A percentile compares a stretch with the other conserved stretches of the same genome.
These are phyloP conservation scores for Nicotiana benthamiana DNA, from an alignment of 257 asterid genomes.

Conservation along the genomic window DNA sequence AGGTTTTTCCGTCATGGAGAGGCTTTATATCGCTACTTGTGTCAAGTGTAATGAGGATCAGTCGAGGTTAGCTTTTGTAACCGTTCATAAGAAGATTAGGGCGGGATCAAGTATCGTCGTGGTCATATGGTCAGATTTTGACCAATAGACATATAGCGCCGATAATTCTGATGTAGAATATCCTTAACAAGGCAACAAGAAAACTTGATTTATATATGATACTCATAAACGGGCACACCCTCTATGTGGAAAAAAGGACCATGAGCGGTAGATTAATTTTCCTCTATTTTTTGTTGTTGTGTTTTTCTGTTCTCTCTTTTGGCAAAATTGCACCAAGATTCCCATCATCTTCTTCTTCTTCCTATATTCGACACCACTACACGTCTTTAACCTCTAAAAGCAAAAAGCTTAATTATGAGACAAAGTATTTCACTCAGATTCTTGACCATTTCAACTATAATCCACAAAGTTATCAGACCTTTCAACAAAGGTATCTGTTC, in stretches of 20 bases:
- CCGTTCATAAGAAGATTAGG: no score
- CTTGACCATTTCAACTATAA: slow-evolving; percentile 55
- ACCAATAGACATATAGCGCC: neutral
- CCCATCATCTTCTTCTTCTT: neutral
- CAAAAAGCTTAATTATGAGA: slow-evolving; percentile 13
- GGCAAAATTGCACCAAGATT: slow-evolving; percentile 10
- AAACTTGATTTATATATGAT: neutral
- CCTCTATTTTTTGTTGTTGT: neutral
- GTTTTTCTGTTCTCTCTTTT: neutral
- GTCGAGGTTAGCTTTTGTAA: no score
- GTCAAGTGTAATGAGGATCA: no score
- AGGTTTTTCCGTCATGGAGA: no score
- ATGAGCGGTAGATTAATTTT: neutral
- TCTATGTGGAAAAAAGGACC: no score
- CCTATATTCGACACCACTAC: neutral
- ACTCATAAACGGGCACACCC: neutral
- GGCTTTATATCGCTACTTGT: no score
- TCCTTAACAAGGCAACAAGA: neutral
- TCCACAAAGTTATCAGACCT: slow-evolving; percentile 59
- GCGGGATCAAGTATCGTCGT: no score
- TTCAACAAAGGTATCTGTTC: slow-evolving; percentile 68
- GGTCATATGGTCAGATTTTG: no score
- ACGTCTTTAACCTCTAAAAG: neutral
- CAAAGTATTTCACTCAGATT: slow-evolving; percentile 53
- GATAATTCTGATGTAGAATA: neutral